phyloP scores from a whole-genome alignment of 1,284 basidiomycete genomes.

The Ustilago cynodontis region DNA sequence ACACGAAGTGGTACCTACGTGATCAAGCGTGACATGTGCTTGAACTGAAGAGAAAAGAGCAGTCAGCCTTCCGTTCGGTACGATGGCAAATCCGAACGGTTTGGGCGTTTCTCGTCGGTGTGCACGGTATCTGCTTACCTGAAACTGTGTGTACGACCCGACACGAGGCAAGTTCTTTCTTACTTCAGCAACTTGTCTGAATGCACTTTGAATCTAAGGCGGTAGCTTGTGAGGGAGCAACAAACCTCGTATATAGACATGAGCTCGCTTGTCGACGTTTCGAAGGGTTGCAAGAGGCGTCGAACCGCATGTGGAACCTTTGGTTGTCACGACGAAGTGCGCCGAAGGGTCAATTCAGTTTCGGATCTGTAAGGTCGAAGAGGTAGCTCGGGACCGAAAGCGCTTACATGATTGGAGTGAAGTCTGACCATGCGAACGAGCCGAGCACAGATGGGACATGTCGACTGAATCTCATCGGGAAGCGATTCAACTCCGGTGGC shows the following conservation, averaged over 20 bases:
- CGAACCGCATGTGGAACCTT: constrained; percentile 14
- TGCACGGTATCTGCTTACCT: constrained; percentile 15
- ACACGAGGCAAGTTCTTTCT: background rate
- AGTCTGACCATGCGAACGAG: constrained; percentile 19
- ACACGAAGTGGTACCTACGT: constrained; percentile 10
- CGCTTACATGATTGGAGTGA: constrained; percentile 15
- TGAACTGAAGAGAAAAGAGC: constrained; percentile 14
- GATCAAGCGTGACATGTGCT: constrained; percentile 43
- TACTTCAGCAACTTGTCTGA: background rate
- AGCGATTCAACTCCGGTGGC: background rate
- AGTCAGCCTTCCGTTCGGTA: background rate
- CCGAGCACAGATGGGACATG: constrained; percentile 14
- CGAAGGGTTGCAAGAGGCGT: constrained; percentile 26
- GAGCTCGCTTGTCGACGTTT: constrained; percentile 14
- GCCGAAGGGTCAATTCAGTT: background rate
- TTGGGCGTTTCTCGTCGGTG: background rate
- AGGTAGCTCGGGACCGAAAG: too few species aligned
- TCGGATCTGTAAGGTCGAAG: too few species aligned
- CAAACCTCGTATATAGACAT: constrained; percentile 16
- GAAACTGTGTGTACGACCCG: constrained; percentile 21
- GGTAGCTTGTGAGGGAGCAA: background rate
- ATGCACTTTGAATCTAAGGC: background rate
- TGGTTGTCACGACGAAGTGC: background rate
- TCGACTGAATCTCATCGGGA: constrained; percentile 12
- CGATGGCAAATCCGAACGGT: background rate